phyloP scores from a whole-genome alignment of 1,284 basidiomycete species.

The Leccinum holopus region DNA sequence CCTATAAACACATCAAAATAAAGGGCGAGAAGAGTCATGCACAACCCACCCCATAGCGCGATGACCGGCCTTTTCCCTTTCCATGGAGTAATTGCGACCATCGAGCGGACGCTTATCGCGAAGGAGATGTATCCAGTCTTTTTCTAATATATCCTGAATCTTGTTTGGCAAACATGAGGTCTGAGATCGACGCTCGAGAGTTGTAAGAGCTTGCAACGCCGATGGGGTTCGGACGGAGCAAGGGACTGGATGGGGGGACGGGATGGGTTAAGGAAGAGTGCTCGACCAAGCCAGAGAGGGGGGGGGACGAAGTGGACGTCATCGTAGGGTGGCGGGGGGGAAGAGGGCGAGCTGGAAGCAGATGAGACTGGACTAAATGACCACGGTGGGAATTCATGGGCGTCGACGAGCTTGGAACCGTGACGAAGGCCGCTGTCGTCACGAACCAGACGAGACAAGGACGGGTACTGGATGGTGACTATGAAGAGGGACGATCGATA shows the following conservation, averaged over 20 bases:
- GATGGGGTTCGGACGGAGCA: slow-evolving; percentile 22
- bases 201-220: slow-evolving; percentile 18
- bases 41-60: too few species aligned
- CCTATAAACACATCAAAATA: too few species aligned
- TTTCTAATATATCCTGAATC: too few species aligned
- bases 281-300: slow-evolving; percentile 20
- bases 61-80: too few species aligned
- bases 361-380: slow-evolving; percentile 27
- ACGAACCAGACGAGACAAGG: slow-evolving; percentile 17
- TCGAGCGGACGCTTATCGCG: too few species aligned
- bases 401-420: slow-evolving; percentile 24
- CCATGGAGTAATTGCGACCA: too few species aligned
- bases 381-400: slow-evolving; percentile 19
- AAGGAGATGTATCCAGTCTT: too few species aligned
- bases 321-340: slow-evolving; percentile 35
- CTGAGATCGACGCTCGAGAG: slow-evolving; percentile 54
- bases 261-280: slow-evolving; percentile 7
- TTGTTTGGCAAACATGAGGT: slow-evolving; percentile 39
- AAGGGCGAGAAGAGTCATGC: too few species aligned
- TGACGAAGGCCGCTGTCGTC: slow-evolving; percentile 22
- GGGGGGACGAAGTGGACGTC: slow-evolving; percentile 31
- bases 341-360: slow-evolving; percentile 29
- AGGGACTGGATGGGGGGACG: slow-evolving; percentile 11
- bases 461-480: slow-evolving; percentile 27
- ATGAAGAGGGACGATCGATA: slow-evolving; percentile 16